Conservation (phyloP, 805 yeast genomes). For the Spathaspora arborariae region DNA sequence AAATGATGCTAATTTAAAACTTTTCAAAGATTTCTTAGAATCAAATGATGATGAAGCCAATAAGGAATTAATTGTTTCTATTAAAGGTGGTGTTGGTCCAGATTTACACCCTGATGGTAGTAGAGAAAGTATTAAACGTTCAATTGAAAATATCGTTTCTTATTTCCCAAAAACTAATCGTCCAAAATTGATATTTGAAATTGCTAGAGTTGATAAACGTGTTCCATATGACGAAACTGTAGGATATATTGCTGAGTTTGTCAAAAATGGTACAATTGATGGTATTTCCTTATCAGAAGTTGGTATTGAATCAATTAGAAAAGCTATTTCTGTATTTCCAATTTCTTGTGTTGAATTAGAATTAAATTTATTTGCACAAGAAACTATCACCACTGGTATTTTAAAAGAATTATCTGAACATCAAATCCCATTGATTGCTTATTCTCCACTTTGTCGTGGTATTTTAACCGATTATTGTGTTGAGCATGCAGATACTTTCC, state of each 20-base stretch:
- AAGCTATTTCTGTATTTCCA: slow-evolving; percentile 54
- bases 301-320: slow-evolving; percentile 53
- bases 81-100: slow-evolving; percentile 61
- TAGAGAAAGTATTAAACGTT: slow-evolving; percentile 40
- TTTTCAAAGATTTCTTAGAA: slow-evolving; percentile 53
- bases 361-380: slow-evolving; percentile 66
- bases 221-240: slow-evolving; percentile 60
- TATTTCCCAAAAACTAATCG: slow-evolving; percentile 28
- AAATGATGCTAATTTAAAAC: slow-evolving; percentile 48
- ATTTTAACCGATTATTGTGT: slow-evolving; percentile 62
- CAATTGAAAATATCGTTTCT: slow-evolving; percentile 42
- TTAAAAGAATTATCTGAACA: slow-evolving; percentile 54
- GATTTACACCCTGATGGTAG: slow-evolving; percentile 46
- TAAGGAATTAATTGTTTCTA: slow-evolving; percentile 52
- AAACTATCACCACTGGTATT: slow-evolving; percentile 59
- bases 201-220: slow-evolving; percentile 63
- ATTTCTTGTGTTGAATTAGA: slow-evolving; percentile 75
- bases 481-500: slow-evolving; percentile 26
- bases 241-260: slow-evolving; percentile 50
- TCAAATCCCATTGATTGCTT: slow-evolving; percentile 67
- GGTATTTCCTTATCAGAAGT: slow-evolving; percentile 78
- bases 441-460: slow-evolving; percentile 84
- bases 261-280: slow-evolving; percentile 61
- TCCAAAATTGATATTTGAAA: slow-evolving; percentile 53
- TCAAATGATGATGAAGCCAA: slow-evolving; percentile 49